Percentiles rank a stretch among this genome's conserved stretches.
These are phyloP conservation scores for Plasmodium vivax DNA, from an alignment of 169 alveolate species.

Conservation along the genomic window DNA sequence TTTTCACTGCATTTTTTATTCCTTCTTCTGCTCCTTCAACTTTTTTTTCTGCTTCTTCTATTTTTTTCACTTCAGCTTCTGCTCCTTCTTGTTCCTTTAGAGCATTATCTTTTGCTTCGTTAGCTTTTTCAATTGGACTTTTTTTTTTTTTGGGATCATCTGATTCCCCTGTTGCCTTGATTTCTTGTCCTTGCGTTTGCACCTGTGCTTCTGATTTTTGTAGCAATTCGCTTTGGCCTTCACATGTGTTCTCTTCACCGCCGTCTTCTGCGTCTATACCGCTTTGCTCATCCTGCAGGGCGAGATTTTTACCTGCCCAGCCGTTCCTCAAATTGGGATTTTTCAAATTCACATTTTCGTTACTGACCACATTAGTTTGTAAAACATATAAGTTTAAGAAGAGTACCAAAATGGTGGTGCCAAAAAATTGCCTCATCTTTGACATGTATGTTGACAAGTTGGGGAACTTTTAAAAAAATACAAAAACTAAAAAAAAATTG, in stretches of 20 bases:
- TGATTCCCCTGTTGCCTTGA: too few relatives aligned
- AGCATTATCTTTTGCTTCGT: not conserved
- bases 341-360: not conserved
- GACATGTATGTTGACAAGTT: not conserved
- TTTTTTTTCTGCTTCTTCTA: not conserved
- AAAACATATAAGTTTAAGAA: not conserved
- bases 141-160: not conserved
- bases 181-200: not conserved
- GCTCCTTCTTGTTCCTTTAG: too few relatives aligned
- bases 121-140: not conserved
- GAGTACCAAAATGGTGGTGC: not conserved
- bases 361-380: not conserved
- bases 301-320: not conserved
- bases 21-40: not conserved
- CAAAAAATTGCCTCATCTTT: constrained; percentile 4
- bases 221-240: too few relatives aligned
- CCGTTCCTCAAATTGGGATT: constrained; percentile 13
- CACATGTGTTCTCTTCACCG: not conserved
- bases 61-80: not conserved
- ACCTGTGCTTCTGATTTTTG: too few relatives aligned
- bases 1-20: not conserved
- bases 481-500: too few relatives aligned
- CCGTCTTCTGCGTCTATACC: not conserved
- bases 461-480: not conserved
- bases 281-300: not conserved